Percentiles rank a stretch among this genome's conserved stretches.
phyloP scores from a whole-genome alignment of 2,329 filamentous ascomycete genomes.

The Mycosphaerella arachidis region DNA sequence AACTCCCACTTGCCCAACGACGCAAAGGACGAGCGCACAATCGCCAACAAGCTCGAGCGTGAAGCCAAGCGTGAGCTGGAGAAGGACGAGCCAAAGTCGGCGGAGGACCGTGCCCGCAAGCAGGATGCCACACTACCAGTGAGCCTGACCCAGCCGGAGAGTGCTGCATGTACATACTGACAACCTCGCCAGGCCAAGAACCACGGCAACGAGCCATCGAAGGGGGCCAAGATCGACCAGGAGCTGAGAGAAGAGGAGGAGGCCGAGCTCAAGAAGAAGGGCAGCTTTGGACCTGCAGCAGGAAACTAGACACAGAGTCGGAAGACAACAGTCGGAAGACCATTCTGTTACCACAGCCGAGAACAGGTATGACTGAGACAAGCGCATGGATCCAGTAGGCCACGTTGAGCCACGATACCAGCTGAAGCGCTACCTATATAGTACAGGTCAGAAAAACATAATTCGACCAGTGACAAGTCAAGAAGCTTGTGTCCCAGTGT shows the following conservation, averaged over 20 bases:
- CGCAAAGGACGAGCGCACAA: slow-evolving; percentile 69
- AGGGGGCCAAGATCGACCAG: slow-evolving; percentile 68
- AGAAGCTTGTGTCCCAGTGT: not conserved
- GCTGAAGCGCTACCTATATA: not conserved
- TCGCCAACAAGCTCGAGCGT: slow-evolving; percentile 65
- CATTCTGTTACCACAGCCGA: not conserved
- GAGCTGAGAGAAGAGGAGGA: slow-evolving; percentile 65
- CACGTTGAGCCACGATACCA: not conserved
- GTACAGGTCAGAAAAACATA: not conserved
- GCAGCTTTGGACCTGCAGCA: slow-evolving; percentile 32
- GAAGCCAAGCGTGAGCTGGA: slow-evolving; percentile 47
- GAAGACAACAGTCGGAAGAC: not conserved
- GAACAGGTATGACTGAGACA: not conserved
- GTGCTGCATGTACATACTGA: not conserved
- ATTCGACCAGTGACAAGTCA: not conserved
- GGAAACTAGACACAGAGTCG: slow-evolving; percentile 20
- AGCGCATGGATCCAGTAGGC: not conserved
- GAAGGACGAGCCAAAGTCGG: slow-evolving; percentile 25
- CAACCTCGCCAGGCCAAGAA: slow-evolving; percentile 47
- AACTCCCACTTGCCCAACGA: slow-evolving; percentile 66
- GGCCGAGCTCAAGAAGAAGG: slow-evolving; percentile 59
- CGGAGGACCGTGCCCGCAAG: slow-evolving; percentile 43
- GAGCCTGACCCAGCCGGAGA: slow-evolving; percentile 11
- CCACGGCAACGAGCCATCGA: slow-evolving; percentile 70
- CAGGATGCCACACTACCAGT: slow-evolving; percentile 55